These are phyloP conservation scores for Globisporangium solare DNA, from an alignment of 352 stramenopile species.

Conservation along the genomic window DNA sequence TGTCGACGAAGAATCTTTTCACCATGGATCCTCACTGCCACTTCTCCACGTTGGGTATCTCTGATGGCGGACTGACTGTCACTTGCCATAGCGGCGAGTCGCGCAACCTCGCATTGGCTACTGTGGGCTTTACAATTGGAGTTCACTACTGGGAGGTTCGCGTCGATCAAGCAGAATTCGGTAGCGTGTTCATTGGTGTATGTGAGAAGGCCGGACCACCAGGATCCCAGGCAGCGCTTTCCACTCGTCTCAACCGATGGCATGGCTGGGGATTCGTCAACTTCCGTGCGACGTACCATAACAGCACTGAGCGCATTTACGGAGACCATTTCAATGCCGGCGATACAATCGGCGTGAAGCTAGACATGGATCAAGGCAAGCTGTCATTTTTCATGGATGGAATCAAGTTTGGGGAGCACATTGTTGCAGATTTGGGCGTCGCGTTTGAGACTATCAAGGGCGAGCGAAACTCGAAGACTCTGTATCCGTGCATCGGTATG, in stretches of 20 bases:
- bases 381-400: slow-evolving; percentile 99
- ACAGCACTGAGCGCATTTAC: slow-evolving; percentile 89
- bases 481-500: slow-evolving; percentile 97
- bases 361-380: slow-evolving; percentile 98
- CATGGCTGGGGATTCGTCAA: slow-evolving; percentile 97
- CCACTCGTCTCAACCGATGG: slow-evolving; percentile 85
- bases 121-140: slow-evolving; percentile 84
- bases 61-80: slow-evolving; percentile 70
- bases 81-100: slow-evolving; percentile 84
- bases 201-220: slow-evolving; percentile 86
- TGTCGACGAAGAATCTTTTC: slow-evolving; percentile 79
- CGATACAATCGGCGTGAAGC: slow-evolving; percentile 98
- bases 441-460: slow-evolving; percentile 94
- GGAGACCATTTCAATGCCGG: slow-evolving; percentile 89
- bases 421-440: slow-evolving; percentile 96
- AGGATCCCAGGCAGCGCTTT: slow-evolving; percentile 69
- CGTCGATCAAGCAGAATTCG: slow-evolving; percentile 95
- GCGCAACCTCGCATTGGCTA: slow-evolving; percentile 78
- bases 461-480: slow-evolving; percentile 77
- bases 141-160: slow-evolving; percentile 98
- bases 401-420: slow-evolving; percentile 99
- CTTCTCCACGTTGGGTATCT: slow-evolving; percentile 76
- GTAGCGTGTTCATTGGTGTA: slow-evolving; percentile 97
- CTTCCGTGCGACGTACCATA: slow-evolving; percentile 94
- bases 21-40: slow-evolving; percentile 79